A percentile compares a stretch with the other conserved stretches of the same genome.
phyloP scores from a whole-genome alignment of 1,139 yeast genomes.

The Cylindricascospora bacillispora region DNA sequence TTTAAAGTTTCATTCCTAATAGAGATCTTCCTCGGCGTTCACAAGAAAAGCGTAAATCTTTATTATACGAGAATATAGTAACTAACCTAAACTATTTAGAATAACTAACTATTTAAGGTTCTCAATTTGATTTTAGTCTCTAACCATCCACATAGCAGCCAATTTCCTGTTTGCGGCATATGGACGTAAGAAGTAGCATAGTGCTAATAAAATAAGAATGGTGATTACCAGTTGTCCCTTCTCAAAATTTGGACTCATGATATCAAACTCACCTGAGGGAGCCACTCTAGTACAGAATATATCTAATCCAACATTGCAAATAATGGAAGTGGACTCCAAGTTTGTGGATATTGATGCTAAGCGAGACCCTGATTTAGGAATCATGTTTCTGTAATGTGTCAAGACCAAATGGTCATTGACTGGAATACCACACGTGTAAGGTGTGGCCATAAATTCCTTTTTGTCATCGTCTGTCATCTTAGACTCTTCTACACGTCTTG shows the following conservation, averaged over 20 bases:
- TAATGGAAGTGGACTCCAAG: slow-evolving; percentile 68
- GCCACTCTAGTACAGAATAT: slow-evolving; percentile 64
- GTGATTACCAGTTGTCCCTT: slow-evolving; percentile 52
- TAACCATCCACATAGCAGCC: slow-evolving; percentile 26
- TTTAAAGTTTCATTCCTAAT: no score
- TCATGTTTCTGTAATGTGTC: slow-evolving; percentile 29
- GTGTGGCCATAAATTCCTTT: slow-evolving; percentile 46
- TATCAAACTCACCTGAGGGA: slow-evolving; percentile 80
- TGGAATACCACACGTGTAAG: slow-evolving; percentile 54
- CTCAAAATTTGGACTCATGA: slow-evolving; percentile 55
- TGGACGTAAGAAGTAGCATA: slow-evolving; percentile 42
- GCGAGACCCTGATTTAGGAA: slow-evolving; percentile 13
- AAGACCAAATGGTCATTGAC: slow-evolving; percentile 35
- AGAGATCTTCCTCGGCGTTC: no score
- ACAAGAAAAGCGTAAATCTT: no score
- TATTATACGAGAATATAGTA: no score
- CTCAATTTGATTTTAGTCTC: slow-evolving; percentile 8
- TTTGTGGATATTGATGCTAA: slow-evolving; percentile 51
- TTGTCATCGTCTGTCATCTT: slow-evolving; percentile 43
- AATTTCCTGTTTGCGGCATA: slow-evolving; percentile 41
- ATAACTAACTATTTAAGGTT: no score
- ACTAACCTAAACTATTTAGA: no score
- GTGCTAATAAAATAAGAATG: slow-evolving; percentile 37
- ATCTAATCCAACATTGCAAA: slow-evolving; percentile 58
- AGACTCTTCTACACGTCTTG: slow-evolving; percentile 47